Conservation (phyloP, 257 asterid species). For the Nicotiana tabacum region DNA sequence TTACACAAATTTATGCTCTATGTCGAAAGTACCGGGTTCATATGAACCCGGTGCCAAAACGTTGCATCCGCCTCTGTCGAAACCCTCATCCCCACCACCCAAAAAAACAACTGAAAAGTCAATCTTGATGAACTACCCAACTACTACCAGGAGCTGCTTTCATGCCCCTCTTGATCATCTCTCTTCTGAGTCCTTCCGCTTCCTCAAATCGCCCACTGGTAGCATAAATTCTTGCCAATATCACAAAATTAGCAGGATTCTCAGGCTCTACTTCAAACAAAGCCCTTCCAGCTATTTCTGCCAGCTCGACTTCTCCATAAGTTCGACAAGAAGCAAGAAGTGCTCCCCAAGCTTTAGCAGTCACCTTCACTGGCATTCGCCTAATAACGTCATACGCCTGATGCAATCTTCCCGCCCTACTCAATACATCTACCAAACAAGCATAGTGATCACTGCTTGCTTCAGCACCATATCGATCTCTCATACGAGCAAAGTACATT, state of each 20-base stretch:
- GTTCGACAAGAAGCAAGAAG: constrained; percentile 47
- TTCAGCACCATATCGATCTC: constrained; percentile 22
- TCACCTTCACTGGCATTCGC: constrained; percentile 36
- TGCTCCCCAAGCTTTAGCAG: constrained; percentile 56
- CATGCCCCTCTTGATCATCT: constrained; percentile 40
- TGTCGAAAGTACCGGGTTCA: no score
- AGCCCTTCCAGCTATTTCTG: constrained; percentile 42
- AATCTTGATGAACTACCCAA: constrained; percentile 31
- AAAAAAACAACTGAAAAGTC: background rate
- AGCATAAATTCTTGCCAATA: constrained; percentile 32
- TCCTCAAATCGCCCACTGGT: constrained; percentile 30
- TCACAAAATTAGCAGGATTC: constrained; percentile 45
- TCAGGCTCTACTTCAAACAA: constrained; percentile 43
- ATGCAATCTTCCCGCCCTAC: constrained; percentile 35
- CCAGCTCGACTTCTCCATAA: constrained; percentile 45
- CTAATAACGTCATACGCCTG: constrained; percentile 40
- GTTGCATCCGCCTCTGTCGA: no score
- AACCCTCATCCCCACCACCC: background rate
- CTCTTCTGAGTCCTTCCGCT: constrained; percentile 26
- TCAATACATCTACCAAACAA: constrained; percentile 47
- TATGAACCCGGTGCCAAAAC: no score
- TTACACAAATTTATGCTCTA: no score
- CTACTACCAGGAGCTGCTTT: constrained; percentile 39
- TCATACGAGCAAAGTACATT: constrained; percentile 28
- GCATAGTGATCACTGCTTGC: constrained; percentile 41